phyloP scores from a whole-genome alignment of 306 rosid genomes.

The Adenanthera pavonina region DNA sequence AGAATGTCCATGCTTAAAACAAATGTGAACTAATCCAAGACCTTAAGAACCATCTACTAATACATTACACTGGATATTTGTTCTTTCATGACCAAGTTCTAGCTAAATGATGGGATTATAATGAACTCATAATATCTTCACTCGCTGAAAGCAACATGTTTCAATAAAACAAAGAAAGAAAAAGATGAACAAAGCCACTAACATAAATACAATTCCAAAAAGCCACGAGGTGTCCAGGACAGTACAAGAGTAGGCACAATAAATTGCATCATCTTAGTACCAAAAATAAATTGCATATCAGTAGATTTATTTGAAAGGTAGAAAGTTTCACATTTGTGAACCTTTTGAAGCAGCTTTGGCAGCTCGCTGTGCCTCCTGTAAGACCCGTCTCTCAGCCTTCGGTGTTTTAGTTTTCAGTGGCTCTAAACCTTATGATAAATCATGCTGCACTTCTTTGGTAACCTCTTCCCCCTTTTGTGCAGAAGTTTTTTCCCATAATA shows the following conservation, averaged over 20 bases:
- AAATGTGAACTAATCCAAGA: slow-evolving; percentile 16
- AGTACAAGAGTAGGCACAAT: background rate
- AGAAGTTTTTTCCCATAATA: slow-evolving; percentile 25
- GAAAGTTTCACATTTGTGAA: slow-evolving; percentile 32
- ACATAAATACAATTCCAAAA: slow-evolving; percentile 1
- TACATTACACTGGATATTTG: slow-evolving; percentile 6
- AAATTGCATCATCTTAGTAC: no score
- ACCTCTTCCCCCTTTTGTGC: slow-evolving; percentile 64
- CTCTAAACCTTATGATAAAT: slow-evolving; percentile 46
- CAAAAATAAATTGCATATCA: background rate
- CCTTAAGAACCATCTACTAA: slow-evolving; percentile 22
- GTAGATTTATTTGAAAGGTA: background rate
- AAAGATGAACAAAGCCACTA: background rate
- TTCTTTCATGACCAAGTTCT: slow-evolving; percentile 9
- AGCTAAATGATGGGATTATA: background rate
- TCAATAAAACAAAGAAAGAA: background rate
- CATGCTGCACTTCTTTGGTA: slow-evolving; percentile 41
- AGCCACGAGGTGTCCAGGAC: background rate
- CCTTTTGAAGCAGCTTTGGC: slow-evolving; percentile 80
- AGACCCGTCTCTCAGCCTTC: slow-evolving; percentile 84
- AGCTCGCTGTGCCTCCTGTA: slow-evolving; percentile 93
- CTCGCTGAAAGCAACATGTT: background rate
- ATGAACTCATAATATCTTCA: slow-evolving; percentile 6
- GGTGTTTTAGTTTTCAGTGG: slow-evolving; percentile 64
- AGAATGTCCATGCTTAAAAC: background rate